Conservation (phyloP, 257 asterid species). For the Nicotiana paniculata region DNA sequence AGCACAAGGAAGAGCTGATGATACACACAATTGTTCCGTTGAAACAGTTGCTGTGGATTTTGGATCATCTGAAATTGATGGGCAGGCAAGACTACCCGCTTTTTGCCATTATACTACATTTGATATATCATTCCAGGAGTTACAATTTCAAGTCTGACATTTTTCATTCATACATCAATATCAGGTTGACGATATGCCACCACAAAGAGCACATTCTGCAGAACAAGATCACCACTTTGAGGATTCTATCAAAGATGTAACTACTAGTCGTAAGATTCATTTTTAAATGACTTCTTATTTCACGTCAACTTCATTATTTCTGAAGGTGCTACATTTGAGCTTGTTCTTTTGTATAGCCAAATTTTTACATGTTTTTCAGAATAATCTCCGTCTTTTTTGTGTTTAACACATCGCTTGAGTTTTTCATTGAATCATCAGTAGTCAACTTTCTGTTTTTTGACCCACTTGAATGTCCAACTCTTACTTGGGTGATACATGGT, state of each 20-base stretch:
- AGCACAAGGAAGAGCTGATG: conserved; percentile 8
- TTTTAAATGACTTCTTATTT: conserved; percentile 11
- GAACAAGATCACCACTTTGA: conserved; percentile 21
- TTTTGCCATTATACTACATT: neutral
- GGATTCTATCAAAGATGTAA: conserved; percentile 22
- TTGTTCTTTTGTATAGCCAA: neutral
- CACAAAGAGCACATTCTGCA: conserved; percentile 5
- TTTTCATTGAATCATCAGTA: neutral
- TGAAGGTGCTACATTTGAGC: neutral
- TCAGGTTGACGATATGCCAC: conserved; percentile 21
- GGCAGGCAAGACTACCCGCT: conserved; percentile 4
- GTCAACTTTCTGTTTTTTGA: neutral
- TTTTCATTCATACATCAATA: conserved; percentile 1
- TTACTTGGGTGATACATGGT: neutral
- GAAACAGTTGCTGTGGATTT: neutral
- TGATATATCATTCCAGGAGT: neutral
- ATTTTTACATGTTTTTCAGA: neutral
- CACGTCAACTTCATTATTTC: neutral
- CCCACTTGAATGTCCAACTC: neutral
- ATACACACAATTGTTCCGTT: conserved; percentile 2
- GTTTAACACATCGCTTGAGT: neutral
- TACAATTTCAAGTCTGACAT: neutral
- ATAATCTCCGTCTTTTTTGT: neutral
- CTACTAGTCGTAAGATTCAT: conserved; percentile 26
- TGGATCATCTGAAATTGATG: conserved; percentile 12